Conservation (phyloP, 495 filamentous ascomycete species). For the Delitschia confertaspora region DNA sequence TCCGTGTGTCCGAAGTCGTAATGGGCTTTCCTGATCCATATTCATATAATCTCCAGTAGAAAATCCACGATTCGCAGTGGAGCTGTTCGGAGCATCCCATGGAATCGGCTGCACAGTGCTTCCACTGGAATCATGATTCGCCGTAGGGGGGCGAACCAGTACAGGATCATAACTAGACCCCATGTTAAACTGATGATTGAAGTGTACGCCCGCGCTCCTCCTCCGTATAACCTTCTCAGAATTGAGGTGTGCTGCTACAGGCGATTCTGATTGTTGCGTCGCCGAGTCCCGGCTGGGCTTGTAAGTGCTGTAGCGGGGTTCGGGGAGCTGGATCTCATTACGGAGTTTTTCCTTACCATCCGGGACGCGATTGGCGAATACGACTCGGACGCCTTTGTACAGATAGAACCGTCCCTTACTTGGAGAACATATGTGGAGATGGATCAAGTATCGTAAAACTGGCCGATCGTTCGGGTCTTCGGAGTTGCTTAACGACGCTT, state of each 20-base stretch:
- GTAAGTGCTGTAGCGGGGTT: constrained; percentile 79
- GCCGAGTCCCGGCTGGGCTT: constrained; percentile 52
- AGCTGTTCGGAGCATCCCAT: constrained; percentile 9
- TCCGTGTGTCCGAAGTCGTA: constrained; percentile 11
- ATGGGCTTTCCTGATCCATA: constrained; percentile 23
- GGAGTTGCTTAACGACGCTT: constrained; percentile 37
- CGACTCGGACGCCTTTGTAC: constrained; percentile 84
- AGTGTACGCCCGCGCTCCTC: constrained; percentile 20
- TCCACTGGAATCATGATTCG: not conserved
- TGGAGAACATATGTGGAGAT: constrained; percentile 87
- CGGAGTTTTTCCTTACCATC: constrained; percentile 91
- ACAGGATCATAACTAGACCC: constrained; percentile 14
- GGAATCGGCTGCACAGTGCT: constrained; percentile 14
- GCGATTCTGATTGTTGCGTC: constrained; percentile 10
- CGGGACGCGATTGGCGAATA: constrained; percentile 95
- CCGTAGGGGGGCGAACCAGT: not conserved
- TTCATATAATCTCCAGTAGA: constrained; percentile 29
- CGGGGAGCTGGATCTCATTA: constrained; percentile 83
- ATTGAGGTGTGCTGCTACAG: constrained; percentile 12
- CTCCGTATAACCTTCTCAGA: constrained; percentile 25
- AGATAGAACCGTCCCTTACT: constrained; percentile 78
- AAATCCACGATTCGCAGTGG: constrained; percentile 21
- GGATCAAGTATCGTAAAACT: constrained; percentile 80
- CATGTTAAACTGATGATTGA: constrained; percentile 24
- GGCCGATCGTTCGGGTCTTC: constrained; percentile 58